phyloP scores from a whole-genome alignment of 192 early-diverging fungal genomes.

The Coemansia sp. region DNA sequence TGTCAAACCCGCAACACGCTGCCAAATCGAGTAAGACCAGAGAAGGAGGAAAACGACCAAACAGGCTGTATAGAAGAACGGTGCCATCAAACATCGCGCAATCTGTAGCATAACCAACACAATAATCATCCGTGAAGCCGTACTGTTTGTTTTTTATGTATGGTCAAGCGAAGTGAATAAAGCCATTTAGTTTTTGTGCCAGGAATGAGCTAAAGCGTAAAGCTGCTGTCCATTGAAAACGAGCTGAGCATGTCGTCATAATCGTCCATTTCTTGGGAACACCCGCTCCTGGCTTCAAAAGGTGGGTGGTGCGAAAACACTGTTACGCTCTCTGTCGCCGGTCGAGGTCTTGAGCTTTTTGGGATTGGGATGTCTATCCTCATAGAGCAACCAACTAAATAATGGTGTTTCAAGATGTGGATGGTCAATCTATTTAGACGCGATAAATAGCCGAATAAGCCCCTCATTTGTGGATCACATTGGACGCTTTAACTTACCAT shows the following conservation, averaged over 20 bases:
- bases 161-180: not conserved
- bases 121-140: not conserved
- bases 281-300: not conserved
- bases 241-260: constrained; percentile 17
- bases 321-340: not conserved
- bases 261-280: not conserved
- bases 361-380: constrained; percentile 10
- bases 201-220: not conserved
- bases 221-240: not conserved
- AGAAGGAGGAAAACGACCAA: not conserved
- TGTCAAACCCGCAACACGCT: constrained; percentile 19
- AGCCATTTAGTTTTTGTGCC: not conserved
- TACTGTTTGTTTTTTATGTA: not conserved
- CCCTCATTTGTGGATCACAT: too few relatives aligned
- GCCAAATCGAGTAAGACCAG: not conserved
- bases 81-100: not conserved
- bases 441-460: constrained; percentile 2
- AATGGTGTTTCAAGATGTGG: too few relatives aligned
- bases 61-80: constrained; percentile 1
- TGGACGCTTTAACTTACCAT: constrained; percentile 24
- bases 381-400: constrained; percentile 32
- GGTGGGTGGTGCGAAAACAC: too few relatives aligned
- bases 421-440: too few relatives aligned
- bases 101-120: not conserved
- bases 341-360: not conserved